Base-by-base conservation (phyloP, 139 green algal genomes). In the Klebsormidium nitens region DNA sequence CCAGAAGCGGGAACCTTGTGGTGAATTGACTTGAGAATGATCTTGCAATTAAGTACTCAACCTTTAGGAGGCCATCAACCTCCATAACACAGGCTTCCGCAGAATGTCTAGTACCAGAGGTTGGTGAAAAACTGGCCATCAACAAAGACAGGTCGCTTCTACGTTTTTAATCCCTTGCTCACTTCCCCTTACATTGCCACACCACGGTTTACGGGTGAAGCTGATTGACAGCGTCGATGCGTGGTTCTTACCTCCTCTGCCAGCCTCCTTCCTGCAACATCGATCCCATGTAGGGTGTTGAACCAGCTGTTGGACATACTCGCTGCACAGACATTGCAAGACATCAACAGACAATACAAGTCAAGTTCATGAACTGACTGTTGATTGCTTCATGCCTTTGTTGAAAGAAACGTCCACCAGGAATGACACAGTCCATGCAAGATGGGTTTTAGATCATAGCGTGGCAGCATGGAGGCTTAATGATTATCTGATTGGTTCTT, bases 251-350 rank as follows among this genome's bases (percentile, higher is more conserved):
- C 71, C 70, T 81, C 74, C 35, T 79, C 35, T 29, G 74, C 74
- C 17, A 81, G 61, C 11, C 74, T 71, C 17, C 34, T 72, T 39
- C 74, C 74, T 17, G 57, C 59, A 36, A n/a, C 49, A 58, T 81
- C 49, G 23, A 81, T 49, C 40, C 74, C 74, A 49, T 81, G 50
- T n/a, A 81, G 71, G 6, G 74, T 81, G 23, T 68, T 28, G 1
- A 81, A 64, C 36, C 66, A 81, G n/a, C n/a, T 47, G 56, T 81
- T 81, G 32, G 58, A 26, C 19, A 35, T 23, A 49, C 74, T 81
- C 1, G 36, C 74, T 73, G 64, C 32, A 29, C n/a, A n/a, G n/a
- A n/a, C n/a, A n/a, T n/a, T n/a, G n/a, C n/a, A n/a, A n/a, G n/a
- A n/a, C n/a, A n/a, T n/a, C n/a, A n/a, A n/a, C n/a, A n/a, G n/a